Evolutionary conservation across 2,329 filamentous ascomycete genomes (phyloP), one percentile per base, ranked within the genome.

Genomic region (Talaromyces rugulosus): DNA sequence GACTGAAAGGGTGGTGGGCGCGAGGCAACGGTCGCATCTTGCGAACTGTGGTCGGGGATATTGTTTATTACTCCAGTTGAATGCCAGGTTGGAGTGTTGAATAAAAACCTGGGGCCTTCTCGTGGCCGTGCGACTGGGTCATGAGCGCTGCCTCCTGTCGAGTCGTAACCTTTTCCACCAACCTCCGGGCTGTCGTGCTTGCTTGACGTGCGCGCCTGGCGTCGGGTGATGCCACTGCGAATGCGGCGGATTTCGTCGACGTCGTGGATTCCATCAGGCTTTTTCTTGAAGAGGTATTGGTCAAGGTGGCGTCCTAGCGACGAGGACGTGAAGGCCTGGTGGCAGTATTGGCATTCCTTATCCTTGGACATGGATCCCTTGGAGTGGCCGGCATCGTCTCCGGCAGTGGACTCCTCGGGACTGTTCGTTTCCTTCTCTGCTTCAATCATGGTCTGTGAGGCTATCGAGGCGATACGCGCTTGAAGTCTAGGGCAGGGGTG

Each of bases 251-350:
- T 98, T 75, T 91, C 91, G 7, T 94, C 91, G 62, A 97, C 91
- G 78, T 96, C 84, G 77, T 98, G 94, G 53, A 96, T 79, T 56
- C 93, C 93, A 77, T 98, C 94, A 1, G 94, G 92, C 74, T 97
- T 97, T 79, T 92, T 96, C 63, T 92, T 89, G 72, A 92, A 93
- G 70, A 97, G 93, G 75, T 96, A 97, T 44, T 96, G 85, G 74
- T 98, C 94, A 67, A 97, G 87, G 77, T 98, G 94, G 53, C 94
- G 89, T 56, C 94, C 94, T 59, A 98, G 86, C 2, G 92, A 96
- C 16, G 92, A 96, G 1, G 93, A 97, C 16, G 94, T 97, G 73
- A 97, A 98, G 6, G 89, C 83, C 75, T 96, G 92, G 54, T 87
- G 83, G 75, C 94, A 98, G 79, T 91, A 98, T 40, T 89, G 90